Evolutionary conservation across 139 green algal species (phyloP).

Genomic region (Micractinium sp.): DNA sequence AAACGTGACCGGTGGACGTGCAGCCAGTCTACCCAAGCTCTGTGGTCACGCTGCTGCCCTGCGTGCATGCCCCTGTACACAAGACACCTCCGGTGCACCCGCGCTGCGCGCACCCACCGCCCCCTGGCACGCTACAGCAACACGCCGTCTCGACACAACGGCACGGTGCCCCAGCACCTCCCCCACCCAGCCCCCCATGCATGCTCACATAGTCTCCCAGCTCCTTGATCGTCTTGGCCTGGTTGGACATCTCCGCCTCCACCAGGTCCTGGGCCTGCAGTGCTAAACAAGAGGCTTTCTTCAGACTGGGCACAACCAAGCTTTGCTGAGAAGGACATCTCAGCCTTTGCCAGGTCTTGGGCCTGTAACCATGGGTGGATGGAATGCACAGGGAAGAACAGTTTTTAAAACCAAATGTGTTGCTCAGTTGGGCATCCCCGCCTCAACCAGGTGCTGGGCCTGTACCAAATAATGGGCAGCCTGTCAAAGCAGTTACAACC

Average conservation of each 20-base stretch:
- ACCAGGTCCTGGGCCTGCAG: slow-evolving; percentile 86
- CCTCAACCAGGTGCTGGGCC: neutral
- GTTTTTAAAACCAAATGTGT: no score
- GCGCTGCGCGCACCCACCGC: no score
- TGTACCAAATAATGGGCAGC: neutral
- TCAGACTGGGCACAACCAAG: neutral
- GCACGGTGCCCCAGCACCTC: neutral
- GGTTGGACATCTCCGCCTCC: slow-evolving; percentile 73
- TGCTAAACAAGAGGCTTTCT: neutral
- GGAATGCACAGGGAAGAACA: no score
- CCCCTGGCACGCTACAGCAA: no score
- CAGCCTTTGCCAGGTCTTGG: neutral
- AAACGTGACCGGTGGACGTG: no score
- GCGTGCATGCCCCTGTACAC: no score
- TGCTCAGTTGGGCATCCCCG: no score
- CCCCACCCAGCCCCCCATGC: neutral
- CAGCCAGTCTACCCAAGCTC: no score
- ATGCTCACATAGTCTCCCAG: slow-evolving; percentile 78
- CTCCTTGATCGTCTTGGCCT: slow-evolving; percentile 79
- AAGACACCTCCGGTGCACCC: no score
- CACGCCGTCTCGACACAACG: no score
- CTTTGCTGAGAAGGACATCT: no score
- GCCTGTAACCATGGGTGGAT: neutral
- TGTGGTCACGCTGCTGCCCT: no score
- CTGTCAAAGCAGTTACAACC: neutral